Evolutionary conservation across 2,329 filamentous ascomycete genomes (phyloP), one percentile per base, ranked within the genome.

Genomic region (Pseudogymnoascus pannorum): DNA sequence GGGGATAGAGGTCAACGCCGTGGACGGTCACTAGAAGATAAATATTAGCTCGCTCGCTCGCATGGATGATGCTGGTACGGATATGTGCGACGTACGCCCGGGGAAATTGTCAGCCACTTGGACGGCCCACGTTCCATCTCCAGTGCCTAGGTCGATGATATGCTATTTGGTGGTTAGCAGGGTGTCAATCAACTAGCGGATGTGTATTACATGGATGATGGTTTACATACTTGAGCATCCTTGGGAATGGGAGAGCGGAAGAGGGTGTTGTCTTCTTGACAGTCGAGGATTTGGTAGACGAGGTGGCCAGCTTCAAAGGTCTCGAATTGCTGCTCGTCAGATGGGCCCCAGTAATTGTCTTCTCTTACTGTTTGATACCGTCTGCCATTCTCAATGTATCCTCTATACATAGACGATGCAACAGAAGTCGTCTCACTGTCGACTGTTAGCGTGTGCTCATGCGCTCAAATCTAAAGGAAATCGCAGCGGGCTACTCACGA

Each of bases 351-450:
- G 7, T 68, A 69, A 51, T 62, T 63, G 35, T 65, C 60, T 16
- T 61, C 57, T 51, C 63, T 64, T 38, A 67, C 58, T 26, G 62
- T 65, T 48, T 68, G 66, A 48, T 70, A 70, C 62, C 66, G 62
- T 61, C 68, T 63, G 26, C 68, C 68, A 63, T 70, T 69, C 51
- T 68, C 63, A 38, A 69, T 65, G 4, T 66, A 61, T 12, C 68
- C 69, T 48, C 64, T 63, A 42, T 67, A 66, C 18, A 70, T 57
- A 20, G 64, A 65, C 26, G 69, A 68, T 16, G 60, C 62, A 51
- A 70, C 62, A 4, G 69, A 70, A 14, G 68, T 70, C 8, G 68
- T 68, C 22, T 70, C 67, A 42, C 64, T 66, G 62, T n/a, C n/a
- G 35, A 44, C 60, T 57, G 44, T 61, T 14, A 61, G 33, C 4